Percentiles rank a stretch among this genome's conserved stretches.
Evolutionary conservation across 352 stramenopile genomes (phyloP).

Genomic region (Globisporangium camurandrum): DNA sequence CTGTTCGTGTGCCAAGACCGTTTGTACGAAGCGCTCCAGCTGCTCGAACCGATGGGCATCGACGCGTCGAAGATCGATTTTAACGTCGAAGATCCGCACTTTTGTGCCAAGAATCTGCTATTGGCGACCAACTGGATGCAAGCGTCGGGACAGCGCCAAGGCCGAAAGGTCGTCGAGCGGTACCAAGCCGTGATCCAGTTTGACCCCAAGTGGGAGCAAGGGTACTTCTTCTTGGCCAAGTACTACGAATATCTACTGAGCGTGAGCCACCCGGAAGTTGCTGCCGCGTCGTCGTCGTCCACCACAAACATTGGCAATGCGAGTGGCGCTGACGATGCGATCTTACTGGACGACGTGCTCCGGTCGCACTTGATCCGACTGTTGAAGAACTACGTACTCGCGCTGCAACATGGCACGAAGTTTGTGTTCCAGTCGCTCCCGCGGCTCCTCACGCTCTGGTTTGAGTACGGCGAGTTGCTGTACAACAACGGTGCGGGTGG

Average conservation of each 20-base stretch:
- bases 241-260: slow-evolving; percentile 90
- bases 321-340: slow-evolving; percentile 38
- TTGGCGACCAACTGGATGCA: slow-evolving; percentile 96
- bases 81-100: slow-evolving; percentile 63
- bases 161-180: slow-evolving; percentile 88
- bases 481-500: no score
- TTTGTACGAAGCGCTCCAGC: slow-evolving; percentile 81
- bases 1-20: slow-evolving; percentile 71
- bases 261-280: slow-evolving; percentile 50
- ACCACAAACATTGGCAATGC: no score
- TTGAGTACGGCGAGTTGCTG: slow-evolving; percentile 90
- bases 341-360: slow-evolving; percentile 53
- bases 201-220: slow-evolving; percentile 91
- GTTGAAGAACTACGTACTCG: slow-evolving; percentile 92
- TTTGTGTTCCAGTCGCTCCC: slow-evolving; percentile 97
- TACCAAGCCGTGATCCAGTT: slow-evolving; percentile 94
- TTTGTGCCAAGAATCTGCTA: slow-evolving; percentile 86
- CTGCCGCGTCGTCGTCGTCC: slow-evolving; percentile 19
- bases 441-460: slow-evolving; percentile 96
- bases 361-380: slow-evolving; percentile 77
- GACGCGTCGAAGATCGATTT: slow-evolving; percentile 68
- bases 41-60: slow-evolving; percentile 76
- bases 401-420: slow-evolving; percentile 84
- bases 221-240: slow-evolving; percentile 86
- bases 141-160: slow-evolving; percentile 90